Base-by-base conservation (phyloP, 805 yeast species). In the Candida coleopterorum region DNA sequence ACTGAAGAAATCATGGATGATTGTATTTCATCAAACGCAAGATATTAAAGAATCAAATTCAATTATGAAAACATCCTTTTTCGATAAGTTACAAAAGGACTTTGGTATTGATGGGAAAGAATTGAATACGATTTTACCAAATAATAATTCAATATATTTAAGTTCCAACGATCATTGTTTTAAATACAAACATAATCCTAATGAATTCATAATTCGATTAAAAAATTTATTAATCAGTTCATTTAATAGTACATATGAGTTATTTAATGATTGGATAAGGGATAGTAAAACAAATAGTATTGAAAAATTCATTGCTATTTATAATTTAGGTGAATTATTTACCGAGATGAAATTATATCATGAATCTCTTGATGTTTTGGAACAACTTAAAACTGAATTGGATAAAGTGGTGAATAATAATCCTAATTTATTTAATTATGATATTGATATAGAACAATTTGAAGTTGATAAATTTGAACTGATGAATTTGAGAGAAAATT, bases 291-390 rank as follows among this genome's bases (percentile, higher is more conserved):
- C 20, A 15, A 18, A 18, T 24, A 32, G 34, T 8, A n/a, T 38
- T 3, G 44, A 37, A 17, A 27, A 24, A 10, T 38, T 43, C n/a
- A 26, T 63, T 11, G 55, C 65, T 43, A 70, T 71, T 41, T 75
- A 78, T 37, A 68, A 71, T 6, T 53, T 79, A 29, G 81, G 81
- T 0, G 55, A 68, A 22, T 62, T 76, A 3, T 68, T 75, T 38
- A 73, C 72, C 37, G 72, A 72, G 31, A 65, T 85, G 60, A 69
- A 71, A 18, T 68, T 83, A 17, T 56, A 65, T 18, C 82, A 80
- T 18, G 89, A 84, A 35, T 70, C 90, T 0, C 51, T 81, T 24
- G 57, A 53, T 3, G 68, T 72, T 16, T 81, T 77, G 44, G 71
- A 73, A 22, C 63, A 61, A 20, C 47, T 84, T 5, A 64, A 67